These are phyloP conservation scores for Populus hybrid DNA, from an alignment of 441 rosid genomes.

Conservation along the genomic window DNA sequence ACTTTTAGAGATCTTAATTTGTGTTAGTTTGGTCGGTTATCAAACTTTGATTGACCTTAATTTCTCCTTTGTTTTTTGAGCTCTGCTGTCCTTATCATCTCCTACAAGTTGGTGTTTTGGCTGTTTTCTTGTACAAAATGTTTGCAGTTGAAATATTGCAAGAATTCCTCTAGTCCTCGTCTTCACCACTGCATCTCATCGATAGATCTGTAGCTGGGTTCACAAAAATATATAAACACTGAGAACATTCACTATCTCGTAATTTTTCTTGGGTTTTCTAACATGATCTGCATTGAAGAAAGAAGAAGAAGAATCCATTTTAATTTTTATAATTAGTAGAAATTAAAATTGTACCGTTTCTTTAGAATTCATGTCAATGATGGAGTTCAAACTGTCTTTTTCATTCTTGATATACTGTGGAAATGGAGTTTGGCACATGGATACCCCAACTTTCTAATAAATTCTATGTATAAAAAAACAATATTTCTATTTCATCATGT, in stretches of 20 bases:
- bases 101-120: conserved; percentile 32
- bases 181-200: conserved; percentile 1
- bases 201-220: conserved; percentile 15
- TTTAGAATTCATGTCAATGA: no score
- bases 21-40: conserved; percentile 12
- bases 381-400: not conserved
- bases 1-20: conserved; percentile 20
- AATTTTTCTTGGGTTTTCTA: no score
- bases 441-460: not conserved
- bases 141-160: conserved; percentile 32
- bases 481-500: not conserved
- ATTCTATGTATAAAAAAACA: no score
- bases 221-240: no score
- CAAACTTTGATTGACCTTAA: conserved; percentile 2
- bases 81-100: conserved; percentile 18
- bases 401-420: not conserved
- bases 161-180: conserved; percentile 23
- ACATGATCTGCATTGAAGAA: no score
- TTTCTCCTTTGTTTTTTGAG: conserved; percentile 10
- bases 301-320: no score
- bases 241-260: no score
- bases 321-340: no score
- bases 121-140: conserved; percentile 45
- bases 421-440: not conserved
- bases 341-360: no score